Conservation (phyloP, 208 protist species). For the Tritrichomonas foetus region DNA sequence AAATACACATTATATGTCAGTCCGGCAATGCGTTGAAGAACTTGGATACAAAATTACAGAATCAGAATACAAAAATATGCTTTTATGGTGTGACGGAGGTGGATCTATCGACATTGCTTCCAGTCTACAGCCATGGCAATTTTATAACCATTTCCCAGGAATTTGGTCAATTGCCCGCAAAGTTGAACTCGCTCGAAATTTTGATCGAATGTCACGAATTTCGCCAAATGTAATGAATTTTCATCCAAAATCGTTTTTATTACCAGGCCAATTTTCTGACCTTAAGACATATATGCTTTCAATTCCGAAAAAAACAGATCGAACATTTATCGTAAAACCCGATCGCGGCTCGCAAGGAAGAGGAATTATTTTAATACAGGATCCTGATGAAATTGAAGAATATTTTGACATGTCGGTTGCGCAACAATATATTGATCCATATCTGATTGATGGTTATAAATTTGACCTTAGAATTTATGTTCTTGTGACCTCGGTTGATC, state of each 20-base stretch:
- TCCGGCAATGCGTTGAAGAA: background rate
- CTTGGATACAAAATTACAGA: background rate
- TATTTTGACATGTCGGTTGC: background rate
- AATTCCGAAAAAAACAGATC: background rate
- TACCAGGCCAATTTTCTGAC: background rate
- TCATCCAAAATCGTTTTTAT: background rate
- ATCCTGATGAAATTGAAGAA: background rate
- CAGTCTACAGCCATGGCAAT: background rate
- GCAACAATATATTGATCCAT: constrained; percentile 43
- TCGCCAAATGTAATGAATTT: constrained; percentile 31
- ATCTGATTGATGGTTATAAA: constrained; percentile 46
- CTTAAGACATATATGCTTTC: constrained; percentile 21
- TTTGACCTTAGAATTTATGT: constrained; percentile 46
- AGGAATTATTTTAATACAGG: constrained; percentile 41
- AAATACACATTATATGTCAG: background rate
- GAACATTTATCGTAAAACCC: constrained; percentile 43
- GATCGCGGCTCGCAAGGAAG: constrained; percentile 42
- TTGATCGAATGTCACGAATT: background rate
- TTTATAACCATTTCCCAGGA: constrained; percentile 18
- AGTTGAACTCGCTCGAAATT: background rate
- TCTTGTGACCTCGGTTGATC: constrained; percentile 42
- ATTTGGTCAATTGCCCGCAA: background rate
- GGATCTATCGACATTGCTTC: background rate
- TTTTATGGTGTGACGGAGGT: background rate
- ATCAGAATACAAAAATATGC: background rate